Evolutionary conservation across 2,329 filamentous ascomycete species (phyloP), one percentile per base, ranked within the genome.

Genomic region (Mariannaea elegans): DNA sequence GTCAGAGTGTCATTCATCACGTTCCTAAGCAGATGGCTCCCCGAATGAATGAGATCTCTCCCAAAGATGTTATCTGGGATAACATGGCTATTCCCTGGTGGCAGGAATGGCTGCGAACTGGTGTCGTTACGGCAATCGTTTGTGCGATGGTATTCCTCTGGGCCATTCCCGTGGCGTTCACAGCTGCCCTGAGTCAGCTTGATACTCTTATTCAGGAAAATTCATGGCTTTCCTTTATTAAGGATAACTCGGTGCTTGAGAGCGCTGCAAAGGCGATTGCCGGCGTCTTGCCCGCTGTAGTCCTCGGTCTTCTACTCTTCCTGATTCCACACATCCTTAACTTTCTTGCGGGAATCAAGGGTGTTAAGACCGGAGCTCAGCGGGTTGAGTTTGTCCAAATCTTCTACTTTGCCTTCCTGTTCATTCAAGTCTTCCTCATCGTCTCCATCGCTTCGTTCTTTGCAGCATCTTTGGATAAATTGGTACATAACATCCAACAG

Each of bases 1-100:
- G 93, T 73, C 95, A 99, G 74, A 89, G 92, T 46, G 84, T 96
- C 44, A 93, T 91, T 36, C 93, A 98, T 73, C 95, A 99, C 70
- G 77, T 97, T 1, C 95, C 95, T 1, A 92, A 92, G 68, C 91
- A 97, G 44, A 99, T 99, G 95, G 86, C 92, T 1, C 95, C 95
- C 1, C 87, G 95, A 24, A 85, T 92, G 38, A 91, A 97, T n/a
- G 95, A 99, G 73, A 93, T 99, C 45, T 93, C 93, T 7, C 95
- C 95, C 1, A 89, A 90, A 41, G 94, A 98, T 73, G 93, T 99
- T 8, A 84, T 96, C 38, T 99, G 95, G 95, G 92, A 96, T 65
- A 99, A 99, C 72, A 94, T 99, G 89, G 94, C 93, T 0, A 90
- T 97, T 68, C 88, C 85, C 54, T 98, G 95, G 94, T 98, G 94